Conservation (phyloP, 805 yeast genomes). For the Candida michaelii region DNA sequence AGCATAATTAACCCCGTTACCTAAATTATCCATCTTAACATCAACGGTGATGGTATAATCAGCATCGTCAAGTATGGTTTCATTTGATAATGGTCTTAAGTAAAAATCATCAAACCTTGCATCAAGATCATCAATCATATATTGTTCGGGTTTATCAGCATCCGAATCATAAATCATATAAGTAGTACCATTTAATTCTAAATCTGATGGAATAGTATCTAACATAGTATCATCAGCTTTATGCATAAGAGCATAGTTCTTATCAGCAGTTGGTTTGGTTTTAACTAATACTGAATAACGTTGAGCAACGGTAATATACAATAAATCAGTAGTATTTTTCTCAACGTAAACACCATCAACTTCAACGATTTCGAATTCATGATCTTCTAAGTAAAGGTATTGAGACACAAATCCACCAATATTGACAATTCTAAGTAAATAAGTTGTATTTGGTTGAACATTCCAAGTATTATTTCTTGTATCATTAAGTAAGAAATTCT, state of each 20-base stretch:
- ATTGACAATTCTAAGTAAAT: constrained; percentile 63
- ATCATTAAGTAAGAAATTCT: constrained; percentile 64
- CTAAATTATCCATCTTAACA: constrained; percentile 65
- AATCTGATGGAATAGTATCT: constrained; percentile 62
- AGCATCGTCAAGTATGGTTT: constrained; percentile 52
- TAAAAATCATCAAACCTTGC: constrained; percentile 70
- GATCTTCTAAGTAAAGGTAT: constrained; percentile 43
- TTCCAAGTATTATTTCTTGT: constrained; percentile 54
- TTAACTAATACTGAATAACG: constrained; percentile 68
- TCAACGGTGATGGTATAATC: constrained; percentile 61
- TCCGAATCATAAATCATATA: constrained; percentile 50
- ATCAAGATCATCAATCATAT: constrained; percentile 30
- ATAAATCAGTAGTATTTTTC: constrained; percentile 52
- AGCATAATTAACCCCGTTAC: constrained; percentile 75
- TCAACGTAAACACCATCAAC: constrained; percentile 55
- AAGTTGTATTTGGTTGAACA: constrained; percentile 61
- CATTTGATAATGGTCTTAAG: constrained; percentile 61
- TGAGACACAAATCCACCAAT: constrained; percentile 74
- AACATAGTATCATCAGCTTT: constrained; percentile 65
- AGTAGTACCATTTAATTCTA: constrained; percentile 53
- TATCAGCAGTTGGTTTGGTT: constrained; percentile 45
- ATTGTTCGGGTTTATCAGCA: constrained; percentile 20
- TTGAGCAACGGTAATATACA: constrained; percentile 78
- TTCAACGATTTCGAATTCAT: constrained; percentile 41
- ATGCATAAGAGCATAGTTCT: constrained; percentile 62